Evolutionary conservation across 352 stramenopile genomes (phyloP).

Genomic region (Phytophthora pistaciae): DNA sequence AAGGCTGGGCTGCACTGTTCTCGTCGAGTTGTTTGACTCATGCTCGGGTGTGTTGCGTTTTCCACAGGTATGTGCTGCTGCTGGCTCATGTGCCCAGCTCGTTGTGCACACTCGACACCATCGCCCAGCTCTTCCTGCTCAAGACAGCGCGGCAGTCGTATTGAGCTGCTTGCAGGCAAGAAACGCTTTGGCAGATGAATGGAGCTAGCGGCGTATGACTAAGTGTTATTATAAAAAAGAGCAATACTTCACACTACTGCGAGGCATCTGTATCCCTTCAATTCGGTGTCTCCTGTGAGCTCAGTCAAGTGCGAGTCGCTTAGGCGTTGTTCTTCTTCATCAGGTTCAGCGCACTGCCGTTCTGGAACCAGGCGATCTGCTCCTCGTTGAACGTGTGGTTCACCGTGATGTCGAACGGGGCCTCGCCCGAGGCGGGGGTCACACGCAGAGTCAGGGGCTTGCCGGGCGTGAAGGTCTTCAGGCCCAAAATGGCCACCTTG

Average conservation of each 20-base stretch:
- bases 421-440: constrained; percentile 61
- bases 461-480: constrained; percentile 86
- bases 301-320: constrained; percentile 35
- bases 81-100: constrained; percentile 42
- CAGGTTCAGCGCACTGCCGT: constrained; percentile 94
- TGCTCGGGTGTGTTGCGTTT: constrained; percentile 4
- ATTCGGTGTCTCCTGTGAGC: constrained; percentile 38
- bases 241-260: constrained; percentile 51
- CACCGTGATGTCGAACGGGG: constrained; percentile 89
- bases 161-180: not conserved
- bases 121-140: constrained; percentile 40
- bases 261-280: constrained; percentile 45
- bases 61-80: constrained; percentile 43
- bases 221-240: constrained; percentile 55
- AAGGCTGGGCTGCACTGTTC: not conserved
- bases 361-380: constrained; percentile 96
- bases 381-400: constrained; percentile 97
- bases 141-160: constrained; percentile 35
- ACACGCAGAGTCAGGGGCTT: constrained; percentile 91
- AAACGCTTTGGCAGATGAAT: not conserved
- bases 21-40: no score
- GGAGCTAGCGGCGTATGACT: constrained; percentile 25
- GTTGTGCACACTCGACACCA: constrained; percentile 41
- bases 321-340: constrained; percentile 93
- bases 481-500: constrained; percentile 92